These are phyloP conservation scores for Termitomyces sp. DNA, from an alignment of 1,284 basidiomycete species.

Conservation along the genomic window DNA sequence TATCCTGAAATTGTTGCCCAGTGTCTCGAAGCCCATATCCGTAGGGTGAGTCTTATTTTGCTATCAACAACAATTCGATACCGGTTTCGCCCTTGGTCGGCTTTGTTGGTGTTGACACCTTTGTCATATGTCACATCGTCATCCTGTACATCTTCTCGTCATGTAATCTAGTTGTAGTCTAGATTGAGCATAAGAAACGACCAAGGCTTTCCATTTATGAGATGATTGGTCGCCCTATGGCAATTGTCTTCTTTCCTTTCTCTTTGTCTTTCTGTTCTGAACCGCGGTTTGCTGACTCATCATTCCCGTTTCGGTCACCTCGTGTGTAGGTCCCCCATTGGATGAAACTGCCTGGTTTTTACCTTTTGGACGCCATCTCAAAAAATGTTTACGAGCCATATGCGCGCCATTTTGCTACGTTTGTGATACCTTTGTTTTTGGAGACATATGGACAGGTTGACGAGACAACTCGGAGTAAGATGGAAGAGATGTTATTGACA, in stretches of 20 bases:
- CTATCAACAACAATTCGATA: constrained; percentile 15
- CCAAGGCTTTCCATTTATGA: constrained; percentile 19
- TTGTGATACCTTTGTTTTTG: constrained; percentile 77
- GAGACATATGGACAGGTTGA: constrained; percentile 85
- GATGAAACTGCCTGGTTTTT: constrained; percentile 92
- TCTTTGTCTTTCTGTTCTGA: constrained; percentile 18
- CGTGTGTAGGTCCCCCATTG: constrained; percentile 75
- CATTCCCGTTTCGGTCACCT: constrained; percentile 32
- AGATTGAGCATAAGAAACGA: constrained; percentile 32
- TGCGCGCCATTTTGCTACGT: constrained; percentile 71
- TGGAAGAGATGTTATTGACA: constrained; percentile 93
- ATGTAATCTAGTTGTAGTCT: constrained; percentile 29
- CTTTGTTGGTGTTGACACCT: constrained; percentile 12
- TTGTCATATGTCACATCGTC: constrained; percentile 12
- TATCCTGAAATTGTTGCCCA: constrained; percentile 82
- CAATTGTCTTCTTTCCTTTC: constrained; percentile 23
- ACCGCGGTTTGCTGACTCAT: constrained; percentile 64
- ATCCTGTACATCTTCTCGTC: constrained; percentile 17
- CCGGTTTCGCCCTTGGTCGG: constrained; percentile 19
- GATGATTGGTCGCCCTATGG: not conserved
- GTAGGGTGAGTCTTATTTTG: constrained; percentile 65
- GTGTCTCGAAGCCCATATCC: constrained; percentile 85
- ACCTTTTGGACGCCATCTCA: constrained; percentile 93
- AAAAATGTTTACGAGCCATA: constrained; percentile 93
- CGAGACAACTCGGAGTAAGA: constrained; percentile 78